Base-by-base conservation (phyloP, 2,329 filamentous ascomycete genomes). In the Cercospora zeae-maydis region DNA sequence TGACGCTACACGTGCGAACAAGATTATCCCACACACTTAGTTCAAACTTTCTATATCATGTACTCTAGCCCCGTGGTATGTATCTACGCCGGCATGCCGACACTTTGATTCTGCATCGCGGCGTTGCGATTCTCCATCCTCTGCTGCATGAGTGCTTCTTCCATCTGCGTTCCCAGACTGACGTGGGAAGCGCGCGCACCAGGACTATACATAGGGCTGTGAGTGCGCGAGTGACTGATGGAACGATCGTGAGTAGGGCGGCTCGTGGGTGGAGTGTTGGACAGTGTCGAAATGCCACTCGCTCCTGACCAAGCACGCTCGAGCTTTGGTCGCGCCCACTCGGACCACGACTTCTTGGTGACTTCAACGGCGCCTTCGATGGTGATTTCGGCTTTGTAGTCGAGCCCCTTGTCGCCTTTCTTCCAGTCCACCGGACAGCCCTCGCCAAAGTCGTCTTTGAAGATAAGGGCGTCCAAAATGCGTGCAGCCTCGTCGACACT, bases 401-500 rank as follows among this genome's bases (percentile, higher is more conserved):
- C 67, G 47, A 74, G 69, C 19, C 71, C 71, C 30, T 66, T 67
- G 47, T 74, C 70, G 11, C 72, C 72, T 39, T 72, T 71, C 67
- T 73, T 73, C 73, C 72, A 75, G 64, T 75, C 67, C 4, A 72
- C 70, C 0, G 73, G 72, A 54, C 73, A 75, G 11, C 75, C 76
- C 62, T 78, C 76, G 53, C 76, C 77, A 53, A 75, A 76, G 63
- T 78, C 76, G 59, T 78, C 77, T 51, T 76, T 77, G 68, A 78
- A 78, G 65, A 80, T 77, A 70, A 83, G 79, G 27, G 81, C 81
- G 64, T 83, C 81, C 59, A 83, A 75, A 34, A 83, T 74, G 39
- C 86, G 84, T 69, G 87, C 79, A 1, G 84, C 83, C 78, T 88
- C 86, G 72, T 87, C 84, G 59, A 88, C 86, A 68, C 83, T 82